Evolutionary conservation across 176 grass and related monocot species (phyloP).

Genomic region (maize (Zea mays)): DNA sequence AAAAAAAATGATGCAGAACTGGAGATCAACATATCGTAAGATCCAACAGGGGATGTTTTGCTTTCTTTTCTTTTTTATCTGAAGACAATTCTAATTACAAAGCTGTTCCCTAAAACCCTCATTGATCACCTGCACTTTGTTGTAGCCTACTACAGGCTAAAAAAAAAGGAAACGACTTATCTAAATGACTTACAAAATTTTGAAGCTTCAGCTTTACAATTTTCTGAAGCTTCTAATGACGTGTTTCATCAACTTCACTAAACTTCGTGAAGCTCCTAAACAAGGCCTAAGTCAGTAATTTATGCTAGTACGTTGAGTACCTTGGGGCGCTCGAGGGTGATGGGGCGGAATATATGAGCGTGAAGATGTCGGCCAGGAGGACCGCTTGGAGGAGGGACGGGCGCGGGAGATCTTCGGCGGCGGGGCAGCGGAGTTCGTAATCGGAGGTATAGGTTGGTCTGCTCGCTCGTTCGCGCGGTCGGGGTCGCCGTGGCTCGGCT

Average conservation of each 20-base stretch:
- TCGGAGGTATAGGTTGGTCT: conserved; percentile 45
- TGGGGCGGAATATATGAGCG: conserved; percentile 81
- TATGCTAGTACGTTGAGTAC: conserved; percentile 60
- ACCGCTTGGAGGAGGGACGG: conserved; percentile 74
- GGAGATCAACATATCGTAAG: no score
- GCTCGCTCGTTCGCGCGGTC: conserved; percentile 31
- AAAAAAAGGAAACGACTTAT: neutral
- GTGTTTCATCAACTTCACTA: no score
- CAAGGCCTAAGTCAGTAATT: neutral
- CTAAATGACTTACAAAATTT: no score
- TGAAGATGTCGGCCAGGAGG: conserved; percentile 89
- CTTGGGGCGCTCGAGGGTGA: conserved; percentile 94
- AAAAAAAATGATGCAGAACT: no score
- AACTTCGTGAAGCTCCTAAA: neutral
- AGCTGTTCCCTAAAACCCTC: no score
- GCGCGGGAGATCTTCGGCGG: conserved; percentile 64
- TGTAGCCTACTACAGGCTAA: neutral
- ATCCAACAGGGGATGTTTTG: no score
- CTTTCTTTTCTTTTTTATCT: no score
- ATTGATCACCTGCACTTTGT: no score
- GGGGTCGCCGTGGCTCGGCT: conserved; percentile 29
- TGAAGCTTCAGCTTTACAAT: no score
- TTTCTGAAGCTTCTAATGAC: no score
- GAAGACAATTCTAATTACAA: no score
- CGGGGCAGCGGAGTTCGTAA: neutral